Base-by-base conservation (phyloP, 345 rosid genomes). In the Gossypium raimondii region DNA sequence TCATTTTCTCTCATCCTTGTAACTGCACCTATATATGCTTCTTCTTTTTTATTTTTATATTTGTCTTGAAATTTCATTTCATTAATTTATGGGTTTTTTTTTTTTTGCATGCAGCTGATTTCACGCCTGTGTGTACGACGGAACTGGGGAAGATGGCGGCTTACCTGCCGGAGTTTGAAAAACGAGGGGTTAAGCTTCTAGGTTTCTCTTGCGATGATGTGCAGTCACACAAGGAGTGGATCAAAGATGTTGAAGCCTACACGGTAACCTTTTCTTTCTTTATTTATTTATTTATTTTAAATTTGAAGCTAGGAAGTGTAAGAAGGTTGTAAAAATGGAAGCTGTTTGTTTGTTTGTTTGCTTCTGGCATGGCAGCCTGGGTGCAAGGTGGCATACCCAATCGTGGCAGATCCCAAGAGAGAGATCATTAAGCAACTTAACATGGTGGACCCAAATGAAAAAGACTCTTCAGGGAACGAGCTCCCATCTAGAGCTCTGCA, bases 81-180 rank as follows among this genome's bases (percentile, higher is more conserved):
- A 11, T 22, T 38, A 13, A 0, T 62, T 52, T 58, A 34, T 38
- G 13, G 0, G 2, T 34, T 12, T 22, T 3, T 25, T 16, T 29
- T 57, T 72, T 16, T 29, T 57, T 72, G 27, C 8, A 50, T 77
- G 69, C 24, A 92, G 97, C 88, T 48, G 98, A 93, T 81, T 93
- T 93, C 83, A 93, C 94, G 0, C 97, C 97, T 0, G 94, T 89
- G 0, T 93, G 97, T 77, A 93, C 94, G 1, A 90, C 97, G 29
- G 97, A 93, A 75, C 93, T 91, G 0, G 92, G 87, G 3, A 82
- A 84, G 83, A 88, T 93, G 86, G 97, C 87, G 0, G 81, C 82
- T 48, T 80, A 82, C 34, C 81, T 75, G 57, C 70, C 77, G 7
- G 91, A 91, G 83, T 90, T 90, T 48, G 84, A 68, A 5, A 74